These are phyloP conservation scores for Erodium moschatum DNA, from an alignment of 441 rosid species.

Conservation along the genomic window DNA sequence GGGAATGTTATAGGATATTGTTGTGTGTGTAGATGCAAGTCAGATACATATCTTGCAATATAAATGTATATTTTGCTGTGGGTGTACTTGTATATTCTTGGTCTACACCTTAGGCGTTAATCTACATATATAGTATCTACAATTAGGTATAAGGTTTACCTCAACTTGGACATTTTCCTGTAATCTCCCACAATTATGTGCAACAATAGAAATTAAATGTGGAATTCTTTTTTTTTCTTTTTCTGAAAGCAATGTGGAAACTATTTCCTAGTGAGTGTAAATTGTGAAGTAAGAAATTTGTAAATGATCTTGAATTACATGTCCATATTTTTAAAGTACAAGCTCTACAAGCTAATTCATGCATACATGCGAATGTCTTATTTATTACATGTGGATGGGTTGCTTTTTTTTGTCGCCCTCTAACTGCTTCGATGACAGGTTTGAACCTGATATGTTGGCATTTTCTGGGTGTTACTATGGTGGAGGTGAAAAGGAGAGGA, in stretches of 20 bases:
- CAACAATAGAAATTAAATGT: neutral
- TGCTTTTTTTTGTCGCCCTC: slow-evolving; percentile 9
- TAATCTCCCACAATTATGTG: neutral
- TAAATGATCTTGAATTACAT: neutral
- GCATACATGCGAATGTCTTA: neutral
- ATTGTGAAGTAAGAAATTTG: neutral
- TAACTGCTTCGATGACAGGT: slow-evolving; percentile 41
- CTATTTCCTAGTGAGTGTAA: neutral
- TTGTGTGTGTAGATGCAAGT: neutral
- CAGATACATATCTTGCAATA: neutral
- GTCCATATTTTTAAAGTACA: neutral
- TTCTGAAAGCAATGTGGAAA: no score
- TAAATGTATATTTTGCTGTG: neutral
- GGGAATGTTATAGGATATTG: neutral
- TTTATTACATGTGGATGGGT: neutral
- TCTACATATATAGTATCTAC: neutral
- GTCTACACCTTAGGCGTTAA: neutral
- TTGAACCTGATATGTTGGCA: slow-evolving; percentile 98
- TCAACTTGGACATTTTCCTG: neutral
- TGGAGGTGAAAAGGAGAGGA: slow-evolving; percentile 89
- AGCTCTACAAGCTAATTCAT: neutral
- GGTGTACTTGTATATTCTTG: no score
- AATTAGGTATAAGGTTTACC: neutral
- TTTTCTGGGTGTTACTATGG: slow-evolving; percentile 98
- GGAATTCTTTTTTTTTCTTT: neutral